phyloP scores from a whole-genome alignment of 1,284 basidiomycete genomes.

The Irpex sp. region DNA sequence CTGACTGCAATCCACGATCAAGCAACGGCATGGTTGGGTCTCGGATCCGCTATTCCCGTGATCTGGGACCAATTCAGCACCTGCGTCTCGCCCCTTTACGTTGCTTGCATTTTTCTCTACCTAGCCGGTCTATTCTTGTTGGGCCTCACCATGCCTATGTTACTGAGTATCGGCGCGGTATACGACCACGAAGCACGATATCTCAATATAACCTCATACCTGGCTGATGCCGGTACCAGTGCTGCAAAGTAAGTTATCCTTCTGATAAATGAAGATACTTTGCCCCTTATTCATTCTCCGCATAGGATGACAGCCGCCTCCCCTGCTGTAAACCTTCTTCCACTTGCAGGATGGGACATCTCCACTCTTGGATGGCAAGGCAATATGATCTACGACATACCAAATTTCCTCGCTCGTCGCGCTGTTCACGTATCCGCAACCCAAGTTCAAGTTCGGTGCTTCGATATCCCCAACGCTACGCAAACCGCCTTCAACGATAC shows the following conservation, averaged over 20 bases:
- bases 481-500: neutral
- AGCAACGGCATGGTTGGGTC: constrained; percentile 8
- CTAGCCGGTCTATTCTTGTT: neutral
- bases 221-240: neutral
- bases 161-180: neutral
- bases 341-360: neutral
- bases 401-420: neutral
- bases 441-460: neutral
- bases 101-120: constrained; percentile 3
- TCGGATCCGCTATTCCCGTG: constrained; percentile 2
- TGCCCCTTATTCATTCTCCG: neutral
- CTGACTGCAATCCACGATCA: constrained; percentile 13
- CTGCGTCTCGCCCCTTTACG: neutral
- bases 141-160: neutral
- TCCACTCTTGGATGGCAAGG: neutral
- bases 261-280: too few species aligned
- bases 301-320: neutral
- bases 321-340: neutral
- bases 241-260: neutral
- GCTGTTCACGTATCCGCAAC: neutral
- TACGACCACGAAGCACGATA: neutral
- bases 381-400: neutral
- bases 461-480: neutral
- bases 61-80: neutral
- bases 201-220: neutral